These are phyloP conservation scores for Pythium inflatum DNA, from an alignment of 352 stramenopile genomes.

Conservation along the genomic window DNA sequence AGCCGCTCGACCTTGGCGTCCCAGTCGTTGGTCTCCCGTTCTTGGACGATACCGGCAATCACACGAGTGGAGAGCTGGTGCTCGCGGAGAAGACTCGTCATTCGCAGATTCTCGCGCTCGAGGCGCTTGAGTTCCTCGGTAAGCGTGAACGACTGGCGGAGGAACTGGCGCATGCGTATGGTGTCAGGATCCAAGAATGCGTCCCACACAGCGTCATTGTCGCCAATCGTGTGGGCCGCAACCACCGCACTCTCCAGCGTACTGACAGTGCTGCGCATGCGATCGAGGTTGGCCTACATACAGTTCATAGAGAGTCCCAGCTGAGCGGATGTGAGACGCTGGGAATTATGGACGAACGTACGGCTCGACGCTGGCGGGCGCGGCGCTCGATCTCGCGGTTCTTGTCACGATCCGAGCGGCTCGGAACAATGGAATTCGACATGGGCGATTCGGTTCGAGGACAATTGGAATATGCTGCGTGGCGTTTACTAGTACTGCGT, in stretches of 20 bases:
- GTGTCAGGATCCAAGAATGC: neutral
- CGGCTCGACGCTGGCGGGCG: too few relatives aligned
- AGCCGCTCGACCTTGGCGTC: neutral
- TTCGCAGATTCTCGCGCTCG: neutral
- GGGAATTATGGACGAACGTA: too few relatives aligned
- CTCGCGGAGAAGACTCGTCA: neutral
- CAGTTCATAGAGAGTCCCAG: too few relatives aligned
- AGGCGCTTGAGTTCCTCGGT: neutral
- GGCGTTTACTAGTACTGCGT: too few relatives aligned
- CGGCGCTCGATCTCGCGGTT: too few relatives aligned
- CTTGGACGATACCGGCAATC: neutral
- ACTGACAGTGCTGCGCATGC: neutral
- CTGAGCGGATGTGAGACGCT: too few relatives aligned
- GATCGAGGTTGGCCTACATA: neutral
- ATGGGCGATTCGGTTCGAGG: too few relatives aligned
- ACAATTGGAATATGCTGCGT: too few relatives aligned
- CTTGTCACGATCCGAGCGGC: too few relatives aligned
- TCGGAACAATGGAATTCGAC: too few relatives aligned
- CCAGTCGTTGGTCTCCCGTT: neutral
- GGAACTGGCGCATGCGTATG: neutral
- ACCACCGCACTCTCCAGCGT: neutral
- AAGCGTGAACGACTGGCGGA: neutral
- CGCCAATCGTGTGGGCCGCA: neutral
- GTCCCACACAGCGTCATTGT: conserved; percentile 8
- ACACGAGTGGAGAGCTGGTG: neutral